phyloP scores from a whole-genome alignment of 2,329 filamentous ascomycete genomes.

The Penicillium sp. region DNA sequence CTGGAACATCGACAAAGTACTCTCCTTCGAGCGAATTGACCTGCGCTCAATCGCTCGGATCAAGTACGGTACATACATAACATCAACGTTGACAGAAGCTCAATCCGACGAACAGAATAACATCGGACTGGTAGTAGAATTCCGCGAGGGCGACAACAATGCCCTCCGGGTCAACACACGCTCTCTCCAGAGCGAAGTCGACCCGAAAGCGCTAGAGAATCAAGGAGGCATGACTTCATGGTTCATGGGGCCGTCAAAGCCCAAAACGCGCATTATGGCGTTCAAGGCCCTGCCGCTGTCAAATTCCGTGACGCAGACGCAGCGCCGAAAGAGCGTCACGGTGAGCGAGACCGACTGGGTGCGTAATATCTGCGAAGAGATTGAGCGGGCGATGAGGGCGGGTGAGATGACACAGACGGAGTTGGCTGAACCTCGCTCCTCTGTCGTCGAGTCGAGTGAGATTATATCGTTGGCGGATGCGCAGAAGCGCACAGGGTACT shows the following conservation, averaged over 20 bases:
- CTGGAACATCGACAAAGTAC: constrained; percentile 93
- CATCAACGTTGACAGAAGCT: constrained; percentile 77
- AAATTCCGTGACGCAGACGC: constrained; percentile 33
- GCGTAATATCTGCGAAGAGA: constrained; percentile 73
- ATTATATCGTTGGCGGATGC: constrained; percentile 86
- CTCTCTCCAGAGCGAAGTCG: constrained; percentile 66
- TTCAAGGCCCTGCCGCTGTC: constrained; percentile 50
- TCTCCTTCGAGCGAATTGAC: constrained; percentile 85
- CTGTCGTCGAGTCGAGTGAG: constrained; percentile 62
- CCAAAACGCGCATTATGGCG: constrained; percentile 44
- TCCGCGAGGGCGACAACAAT: constrained; percentile 72
- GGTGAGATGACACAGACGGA: constrained; percentile 47
- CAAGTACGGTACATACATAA: constrained; percentile 85
- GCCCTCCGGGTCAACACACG: constrained; percentile 83
- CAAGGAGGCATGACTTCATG: constrained; percentile 51
- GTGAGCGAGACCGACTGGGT: constrained; percentile 59
- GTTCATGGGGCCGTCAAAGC: constrained; percentile 38
- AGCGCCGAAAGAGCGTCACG: constrained; percentile 22
- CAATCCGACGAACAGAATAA: constrained; percentile 81
- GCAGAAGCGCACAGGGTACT: constrained; percentile 79
- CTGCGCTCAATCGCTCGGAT: constrained; percentile 75
- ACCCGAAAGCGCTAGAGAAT: constrained; percentile 43
- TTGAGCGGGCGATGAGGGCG: constrained; percentile 68
- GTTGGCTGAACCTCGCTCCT: constrained; percentile 18
- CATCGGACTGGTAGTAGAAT: constrained; percentile 80